A percentile compares a stretch with the other conserved stretches of the same genome.
phyloP scores from a whole-genome alignment of 2,329 filamentous ascomycete species.

The Aspergillus niger region DNA sequence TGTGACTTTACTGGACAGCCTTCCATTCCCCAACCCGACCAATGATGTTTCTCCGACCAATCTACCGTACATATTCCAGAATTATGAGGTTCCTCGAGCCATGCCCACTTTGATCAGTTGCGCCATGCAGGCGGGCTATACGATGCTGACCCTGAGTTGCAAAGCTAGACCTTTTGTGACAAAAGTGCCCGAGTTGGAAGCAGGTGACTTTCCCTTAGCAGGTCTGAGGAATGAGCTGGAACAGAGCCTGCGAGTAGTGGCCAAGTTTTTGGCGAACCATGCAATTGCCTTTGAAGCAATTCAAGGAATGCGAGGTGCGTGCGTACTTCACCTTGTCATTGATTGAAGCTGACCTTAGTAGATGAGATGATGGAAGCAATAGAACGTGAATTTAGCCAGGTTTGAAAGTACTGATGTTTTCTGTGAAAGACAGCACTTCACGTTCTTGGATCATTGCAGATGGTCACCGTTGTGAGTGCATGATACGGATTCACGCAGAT shows the following conservation, averaged over 20 bases:
- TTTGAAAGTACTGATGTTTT: neutral
- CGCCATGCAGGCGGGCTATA: constrained; percentile 29
- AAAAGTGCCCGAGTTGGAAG: neutral
- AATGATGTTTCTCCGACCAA: constrained; percentile 8
- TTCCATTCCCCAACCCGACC: constrained; percentile 26
- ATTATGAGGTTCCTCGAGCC: constrained; percentile 23
- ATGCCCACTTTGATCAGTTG: constrained; percentile 33
- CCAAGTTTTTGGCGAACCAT: constrained; percentile 24
- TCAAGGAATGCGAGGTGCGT: constrained; percentile 24
- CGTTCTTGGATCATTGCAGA: too few relatives aligned
- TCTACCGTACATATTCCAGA: constrained; percentile 7
- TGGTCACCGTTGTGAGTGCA: too few relatives aligned
- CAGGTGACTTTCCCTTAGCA: constrained; percentile 3
- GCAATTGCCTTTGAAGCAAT: constrained; percentile 27
- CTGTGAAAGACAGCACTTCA: too few relatives aligned
- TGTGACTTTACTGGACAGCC: constrained; percentile 27
- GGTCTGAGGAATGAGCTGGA: constrained; percentile 24
- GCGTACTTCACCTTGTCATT: neutral
- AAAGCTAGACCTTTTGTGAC: constrained; percentile 16
- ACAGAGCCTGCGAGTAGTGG: constrained; percentile 22
- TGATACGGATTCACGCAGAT: too few relatives aligned
- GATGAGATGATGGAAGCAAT: neutral
- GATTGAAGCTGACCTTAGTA: neutral
- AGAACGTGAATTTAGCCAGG: neutral
- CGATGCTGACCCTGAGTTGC: constrained; percentile 31